Conservation (phyloP, 2,329 filamentous ascomycete genomes). For the Sporothrix humicola region DNA sequence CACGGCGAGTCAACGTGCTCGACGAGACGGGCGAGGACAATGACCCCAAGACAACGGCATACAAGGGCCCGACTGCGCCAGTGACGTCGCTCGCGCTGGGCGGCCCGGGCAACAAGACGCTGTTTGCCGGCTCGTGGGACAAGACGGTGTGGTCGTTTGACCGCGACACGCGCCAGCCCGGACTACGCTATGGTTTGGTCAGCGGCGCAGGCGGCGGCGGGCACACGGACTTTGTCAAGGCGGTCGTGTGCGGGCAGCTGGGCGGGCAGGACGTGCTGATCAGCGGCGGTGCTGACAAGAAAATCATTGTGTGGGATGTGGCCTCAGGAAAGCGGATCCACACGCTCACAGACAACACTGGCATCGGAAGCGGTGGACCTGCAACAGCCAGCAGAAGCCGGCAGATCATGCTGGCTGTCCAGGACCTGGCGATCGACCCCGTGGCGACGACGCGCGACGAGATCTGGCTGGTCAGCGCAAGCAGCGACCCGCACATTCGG, state of each 20-base stretch:
- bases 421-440: constrained; percentile 79
- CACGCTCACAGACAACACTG: constrained; percentile 70
- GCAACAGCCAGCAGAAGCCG: constrained; percentile 42
- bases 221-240: constrained; percentile 91
- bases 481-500: constrained; percentile 79
- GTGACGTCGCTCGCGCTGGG: constrained; percentile 77
- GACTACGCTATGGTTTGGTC: constrained; percentile 59
- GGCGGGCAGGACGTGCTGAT: constrained; percentile 68
- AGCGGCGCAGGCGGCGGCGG: constrained; percentile 52
- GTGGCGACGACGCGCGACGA: constrained; percentile 56
- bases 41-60: constrained; percentile 54
- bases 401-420: constrained; percentile 74
- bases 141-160: constrained; percentile 90
- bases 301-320: constrained; percentile 83
- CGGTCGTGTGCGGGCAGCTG: constrained; percentile 68
- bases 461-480: constrained; percentile 74
- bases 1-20: constrained; percentile 70
- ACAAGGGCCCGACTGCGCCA: constrained; percentile 77
- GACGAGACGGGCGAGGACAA: constrained; percentile 62
- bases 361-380: constrained; percentile 7
- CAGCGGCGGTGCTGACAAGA: constrained; percentile 77
- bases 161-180: constrained; percentile 59
- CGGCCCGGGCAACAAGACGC: constrained; percentile 57
- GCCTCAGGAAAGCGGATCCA: constrained; percentile 71
- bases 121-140: constrained; percentile 95